These are phyloP conservation scores for Draba incana DNA, from an alignment of 345 rosid genomes.

Conservation along the genomic window DNA sequence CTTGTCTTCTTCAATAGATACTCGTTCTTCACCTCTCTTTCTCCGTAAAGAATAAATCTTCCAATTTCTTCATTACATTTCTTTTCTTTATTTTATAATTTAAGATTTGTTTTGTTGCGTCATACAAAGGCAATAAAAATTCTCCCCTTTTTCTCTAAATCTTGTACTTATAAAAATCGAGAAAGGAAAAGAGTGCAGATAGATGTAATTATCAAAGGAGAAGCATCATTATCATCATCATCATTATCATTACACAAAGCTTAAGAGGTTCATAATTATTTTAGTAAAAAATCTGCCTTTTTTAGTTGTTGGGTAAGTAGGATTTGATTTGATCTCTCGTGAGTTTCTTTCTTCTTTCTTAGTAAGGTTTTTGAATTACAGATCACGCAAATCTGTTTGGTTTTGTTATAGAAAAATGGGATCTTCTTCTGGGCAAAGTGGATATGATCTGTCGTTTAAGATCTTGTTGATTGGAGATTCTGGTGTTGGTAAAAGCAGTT, in stretches of 20 bases:
- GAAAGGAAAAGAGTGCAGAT: conserved; percentile 21
- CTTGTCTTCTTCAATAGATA: conserved; percentile 26
- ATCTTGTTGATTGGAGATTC: conserved; percentile 97
- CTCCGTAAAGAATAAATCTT: conserved; percentile 43
- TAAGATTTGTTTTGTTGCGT: conserved; percentile 10
- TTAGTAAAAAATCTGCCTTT: conserved; percentile 14
- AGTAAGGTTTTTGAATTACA: neutral
- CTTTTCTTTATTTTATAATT: conserved; percentile 26
- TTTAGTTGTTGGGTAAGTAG: conserved; percentile 25
- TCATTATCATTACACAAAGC: conserved; percentile 14
- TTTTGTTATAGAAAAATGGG: conserved; percentile 56
- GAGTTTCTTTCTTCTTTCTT: conserved; percentile 14
- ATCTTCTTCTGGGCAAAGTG: conserved; percentile 70
- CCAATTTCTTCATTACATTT: conserved; percentile 35
- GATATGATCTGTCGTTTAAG: conserved; percentile 90
- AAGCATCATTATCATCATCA: conserved; percentile 31
- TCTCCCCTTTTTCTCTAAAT: neutral
- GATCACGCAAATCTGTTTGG: conserved; percentile 15
- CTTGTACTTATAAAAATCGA: conserved; percentile 16
- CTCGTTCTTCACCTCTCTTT: conserved; percentile 37
- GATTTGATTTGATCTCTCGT: conserved; percentile 46
- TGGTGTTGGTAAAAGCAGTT: conserved; percentile 95
- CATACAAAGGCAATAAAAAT: conserved; percentile 19
- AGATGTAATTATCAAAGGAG: conserved; percentile 35
- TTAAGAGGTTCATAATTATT: conserved; percentile 7